Evolutionary conservation across 345 rosid genomes (phyloP), one percentile per base, ranked within the genome.

Genomic region (Excoecaria agallocha): DNA sequence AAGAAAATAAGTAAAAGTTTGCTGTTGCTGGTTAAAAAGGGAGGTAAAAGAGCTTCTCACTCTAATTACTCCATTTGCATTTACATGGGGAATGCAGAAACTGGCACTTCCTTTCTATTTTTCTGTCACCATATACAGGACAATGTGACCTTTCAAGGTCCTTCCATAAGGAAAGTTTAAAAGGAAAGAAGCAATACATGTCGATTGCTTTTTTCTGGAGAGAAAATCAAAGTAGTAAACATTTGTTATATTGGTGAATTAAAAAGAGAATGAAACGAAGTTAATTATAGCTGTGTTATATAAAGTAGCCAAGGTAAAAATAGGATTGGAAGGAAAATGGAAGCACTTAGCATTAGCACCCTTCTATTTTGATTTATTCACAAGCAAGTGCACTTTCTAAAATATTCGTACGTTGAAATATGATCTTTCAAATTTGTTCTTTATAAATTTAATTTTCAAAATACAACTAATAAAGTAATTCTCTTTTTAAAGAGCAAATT

Each of bases 1-100:
- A 37, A 74, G 39, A 22, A 66, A 70, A 49, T 74, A 56, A 77
- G 74, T 19, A 71, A 76, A 77, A 75, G n/a, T 63, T 50, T 65
- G 65, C 35, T 61, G 69, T 55, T 50, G 61, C 24, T 59, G 59
- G 59, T 55, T 46, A 59, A 65, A 74, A 73, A 64, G 45, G 70
- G 78, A 69, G 70, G 69, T 63, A 43, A 59, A 68, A 78, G 89
- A 83, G 89, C 84, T 57, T 69, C 90, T 89, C 83, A 76, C 94
- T 86, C 87, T 75, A 69, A 41, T 45, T 63, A 59, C 83, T 74
- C 55, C 78, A 30, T 59, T 70, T 49, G 12, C 68, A 41, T 75
- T 74, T 56, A 46, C 52, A 49, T 39, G 73, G 79, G 38, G 41
- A 30, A 30, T 78, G 82, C 77, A 66, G 74, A 69, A 71, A 62